These are phyloP conservation scores for Exophiala oligosperma DNA, from an alignment of 2,329 filamentous ascomycete species.

Conservation along the genomic window DNA sequence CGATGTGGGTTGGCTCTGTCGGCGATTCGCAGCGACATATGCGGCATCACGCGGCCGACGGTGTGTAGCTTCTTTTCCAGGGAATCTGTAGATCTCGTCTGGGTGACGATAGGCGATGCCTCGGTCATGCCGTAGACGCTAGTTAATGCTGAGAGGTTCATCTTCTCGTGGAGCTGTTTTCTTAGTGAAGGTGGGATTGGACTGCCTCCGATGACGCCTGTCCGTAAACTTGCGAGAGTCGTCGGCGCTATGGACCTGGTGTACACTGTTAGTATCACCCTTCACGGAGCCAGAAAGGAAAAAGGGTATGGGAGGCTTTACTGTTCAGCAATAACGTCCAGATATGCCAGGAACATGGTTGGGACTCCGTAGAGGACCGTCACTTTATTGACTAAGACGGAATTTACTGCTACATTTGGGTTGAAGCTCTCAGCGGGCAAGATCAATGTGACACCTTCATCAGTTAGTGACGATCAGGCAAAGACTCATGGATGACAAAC, in stretches of 20 bases:
- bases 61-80: slow-evolving; percentile 67
- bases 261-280: not conserved
- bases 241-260: not conserved
- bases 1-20: slow-evolving; percentile 57
- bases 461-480: no score
- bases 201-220: slow-evolving; percentile 75
- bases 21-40: slow-evolving; percentile 74
- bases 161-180: slow-evolving; percentile 66
- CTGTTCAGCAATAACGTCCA: not conserved
- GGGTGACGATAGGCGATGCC: slow-evolving; percentile 77
- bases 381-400: slow-evolving; percentile 66
- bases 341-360: slow-evolving; percentile 66
- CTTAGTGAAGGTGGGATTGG: slow-evolving; percentile 74
- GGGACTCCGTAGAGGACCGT: slow-evolving; percentile 80
- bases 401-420: slow-evolving; percentile 62
- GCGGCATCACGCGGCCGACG: slow-evolving; percentile 74
- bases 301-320: slow-evolving; percentile 12
- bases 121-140: slow-evolving; percentile 74
- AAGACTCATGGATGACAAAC: slow-evolving; percentile 41
- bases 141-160: slow-evolving; percentile 74
- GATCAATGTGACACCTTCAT: slow-evolving; percentile 57
- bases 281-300: no score
- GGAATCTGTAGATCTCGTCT: slow-evolving; percentile 71
- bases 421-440: slow-evolving; percentile 76
- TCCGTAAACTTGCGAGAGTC: slow-evolving; percentile 53